phyloP scores from a whole-genome alignment of 2,329 filamentous ascomycete species.

The Fusarium heterosporum region DNA sequence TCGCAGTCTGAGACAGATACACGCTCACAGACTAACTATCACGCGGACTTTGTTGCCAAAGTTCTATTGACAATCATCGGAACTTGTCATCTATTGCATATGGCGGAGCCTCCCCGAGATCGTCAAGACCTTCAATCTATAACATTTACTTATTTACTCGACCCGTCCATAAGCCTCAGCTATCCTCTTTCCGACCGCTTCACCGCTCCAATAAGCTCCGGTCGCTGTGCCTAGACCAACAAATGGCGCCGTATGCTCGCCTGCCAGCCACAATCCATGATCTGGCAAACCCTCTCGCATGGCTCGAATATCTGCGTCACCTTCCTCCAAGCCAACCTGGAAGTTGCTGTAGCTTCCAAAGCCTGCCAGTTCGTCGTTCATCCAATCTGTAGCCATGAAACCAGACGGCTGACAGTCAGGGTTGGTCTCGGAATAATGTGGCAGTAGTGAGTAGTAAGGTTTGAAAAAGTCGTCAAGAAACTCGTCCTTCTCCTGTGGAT shows the following conservation, averaged over 20 bases:
- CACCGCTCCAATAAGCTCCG: slow-evolving; percentile 92
- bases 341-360: slow-evolving; percentile 89
- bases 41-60: slow-evolving; percentile 28
- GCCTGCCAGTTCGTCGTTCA: slow-evolving; percentile 81
- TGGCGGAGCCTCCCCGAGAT: background rate
- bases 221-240: slow-evolving; percentile 89
- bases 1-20: slow-evolving; percentile 28
- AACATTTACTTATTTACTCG: slow-evolving; percentile 36
- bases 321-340: slow-evolving; percentile 77
- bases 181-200: slow-evolving; percentile 77
- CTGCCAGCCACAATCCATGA: slow-evolving; percentile 83
- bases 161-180: slow-evolving; percentile 62
- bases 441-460: slow-evolving; percentile 82
- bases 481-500: slow-evolving; percentile 61
- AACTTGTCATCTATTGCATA: slow-evolving; percentile 4
- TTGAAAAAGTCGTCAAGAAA: slow-evolving; percentile 75
- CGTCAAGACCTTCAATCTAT: slow-evolving; percentile 1
- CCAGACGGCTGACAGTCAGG: slow-evolving; percentile 71
- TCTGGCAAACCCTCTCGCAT: slow-evolving; percentile 73
- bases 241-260: slow-evolving; percentile 92
- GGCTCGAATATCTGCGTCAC: slow-evolving; percentile 76
- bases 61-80: slow-evolving; percentile 4
- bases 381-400: slow-evolving; percentile 80
- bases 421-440: slow-evolving; percentile 68
- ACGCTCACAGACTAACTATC: slow-evolving; percentile 22